Evolutionary conservation across 176 grass and related monocot species (phyloP).

Genomic region (Eleusine indica): DNA sequence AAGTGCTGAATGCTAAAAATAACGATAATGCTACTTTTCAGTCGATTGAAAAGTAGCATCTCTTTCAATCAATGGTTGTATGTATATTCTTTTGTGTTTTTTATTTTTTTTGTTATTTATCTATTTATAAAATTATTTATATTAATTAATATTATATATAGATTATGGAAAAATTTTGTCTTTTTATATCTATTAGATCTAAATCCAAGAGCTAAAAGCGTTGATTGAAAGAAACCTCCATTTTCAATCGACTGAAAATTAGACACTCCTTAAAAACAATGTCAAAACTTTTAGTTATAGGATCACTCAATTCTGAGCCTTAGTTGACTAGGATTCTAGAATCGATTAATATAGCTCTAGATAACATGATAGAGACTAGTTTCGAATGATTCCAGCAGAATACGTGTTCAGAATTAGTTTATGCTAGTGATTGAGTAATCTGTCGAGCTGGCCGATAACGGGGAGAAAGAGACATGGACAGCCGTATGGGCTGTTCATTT

Average conservation of each 20-base stretch:
- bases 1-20: neutral
- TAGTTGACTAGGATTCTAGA: neutral
- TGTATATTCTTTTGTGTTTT: no score
- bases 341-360: neutral
- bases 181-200: no score
- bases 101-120: no score
- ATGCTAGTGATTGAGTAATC: slow-evolving; percentile 2
- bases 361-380: slow-evolving; percentile 6
- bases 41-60: no score
- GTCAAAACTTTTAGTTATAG: neutral
- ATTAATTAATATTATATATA: no score
- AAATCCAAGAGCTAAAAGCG: no score
- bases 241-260: no score
- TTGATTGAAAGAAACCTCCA: no score
- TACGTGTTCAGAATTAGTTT: neutral
- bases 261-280: no score
- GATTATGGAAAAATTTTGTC: no score
- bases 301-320: neutral
- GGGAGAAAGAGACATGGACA: slow-evolving; percentile 22
- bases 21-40: neutral
- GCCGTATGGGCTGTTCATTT: slow-evolving; percentile 9
- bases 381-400: neutral
- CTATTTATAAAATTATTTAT: no score
- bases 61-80: no score
- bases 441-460: neutral